Base-by-base conservation (phyloP, 306 rosid genomes). In the Medicago arabica region DNA sequence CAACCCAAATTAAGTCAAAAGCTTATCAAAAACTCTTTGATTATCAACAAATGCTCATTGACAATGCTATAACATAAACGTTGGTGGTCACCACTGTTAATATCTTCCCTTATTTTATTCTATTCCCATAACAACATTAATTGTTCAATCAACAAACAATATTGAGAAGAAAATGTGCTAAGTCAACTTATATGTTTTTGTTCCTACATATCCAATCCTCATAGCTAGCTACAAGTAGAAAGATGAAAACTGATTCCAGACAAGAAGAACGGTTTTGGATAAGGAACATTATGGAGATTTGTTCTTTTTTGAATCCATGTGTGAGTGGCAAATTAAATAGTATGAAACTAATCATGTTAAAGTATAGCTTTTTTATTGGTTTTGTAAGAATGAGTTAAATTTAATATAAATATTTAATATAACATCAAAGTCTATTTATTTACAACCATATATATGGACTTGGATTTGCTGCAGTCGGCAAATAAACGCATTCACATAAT, bases 81-180 rank as follows among this genome's bases (percentile, higher is more conserved):
- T 78, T 76, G 72, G 74, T 82, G 82, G 77, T 67, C 8, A 46
- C 13, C 77, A 70, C 46, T 19, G 67, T 7, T 17, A 70, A 15
- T 41, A 25, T 47, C 23, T n/a, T 38, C 31, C 12, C 43, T 41
- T 49, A 14, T 39, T 13, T 34, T 66, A 75, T 85, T 79, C 86
- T 82, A 78, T 85, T 82, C 86, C 84, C 82, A 67, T 72, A 75
- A 64, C 21, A 80, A 78, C 53, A 75, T 44, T 71, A 44, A 40
- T 31, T 62, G 12, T 38, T 39, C 49, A 66, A 65, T 67, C 75
- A 66, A 69, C 23, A 55, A 54, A 74, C 44, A 62, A 43, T 46
- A 1, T 14, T 39, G 38, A 36, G 46, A 81, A 38, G 40, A 70
- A 76, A 25, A 47, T 7, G 12, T 18, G 12, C 5, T 1, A 16